A percentile compares a stretch with the other conserved stretches of the same genome.
These are phyloP conservation scores for Gyromitra esculenta DNA, from an alignment of 2,329 filamentous ascomycete genomes.

Conservation along the genomic window DNA sequence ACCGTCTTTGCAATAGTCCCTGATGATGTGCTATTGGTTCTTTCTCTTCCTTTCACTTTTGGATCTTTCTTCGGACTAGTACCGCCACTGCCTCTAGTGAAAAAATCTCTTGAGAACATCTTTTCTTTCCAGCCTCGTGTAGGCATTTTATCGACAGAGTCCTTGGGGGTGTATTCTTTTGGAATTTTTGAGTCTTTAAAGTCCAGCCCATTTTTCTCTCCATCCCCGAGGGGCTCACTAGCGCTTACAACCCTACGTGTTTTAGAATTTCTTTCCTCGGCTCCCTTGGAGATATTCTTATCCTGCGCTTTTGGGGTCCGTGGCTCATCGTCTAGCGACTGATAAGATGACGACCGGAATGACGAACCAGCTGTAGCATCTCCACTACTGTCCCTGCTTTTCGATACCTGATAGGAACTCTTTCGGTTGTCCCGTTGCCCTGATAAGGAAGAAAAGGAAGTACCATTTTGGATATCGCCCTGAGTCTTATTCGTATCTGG, in stretches of 20 bases:
- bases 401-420: constrained; percentile 2
- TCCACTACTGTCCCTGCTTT: constrained; percentile 36
- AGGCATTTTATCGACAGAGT: constrained; percentile 6
- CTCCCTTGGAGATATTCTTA: not conserved
- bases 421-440: constrained; percentile 1
- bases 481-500: not conserved
- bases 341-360: constrained; percentile 23
- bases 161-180: not conserved
- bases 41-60: constrained; percentile 21
- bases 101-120: constrained; percentile 40
- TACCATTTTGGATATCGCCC: not conserved
- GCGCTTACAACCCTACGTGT: constrained; percentile 19
- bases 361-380: constrained; percentile 38
- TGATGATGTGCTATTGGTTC: constrained; percentile 35
- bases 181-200: not conserved
- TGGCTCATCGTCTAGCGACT: not conserved
- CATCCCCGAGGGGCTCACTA: not conserved
- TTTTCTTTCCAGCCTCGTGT: constrained; percentile 46
- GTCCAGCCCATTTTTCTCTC: constrained; percentile 18
- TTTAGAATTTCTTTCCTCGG: not conserved
- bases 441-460: constrained; percentile 1
- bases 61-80: constrained; percentile 25
- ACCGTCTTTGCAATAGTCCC: not conserved
- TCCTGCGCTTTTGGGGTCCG: not conserved
- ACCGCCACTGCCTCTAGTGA: constrained; percentile 12